These are phyloP conservation scores for Marasmius fiardii DNA, from an alignment of 1,284 basidiomycete genomes.

Conservation along the genomic window DNA sequence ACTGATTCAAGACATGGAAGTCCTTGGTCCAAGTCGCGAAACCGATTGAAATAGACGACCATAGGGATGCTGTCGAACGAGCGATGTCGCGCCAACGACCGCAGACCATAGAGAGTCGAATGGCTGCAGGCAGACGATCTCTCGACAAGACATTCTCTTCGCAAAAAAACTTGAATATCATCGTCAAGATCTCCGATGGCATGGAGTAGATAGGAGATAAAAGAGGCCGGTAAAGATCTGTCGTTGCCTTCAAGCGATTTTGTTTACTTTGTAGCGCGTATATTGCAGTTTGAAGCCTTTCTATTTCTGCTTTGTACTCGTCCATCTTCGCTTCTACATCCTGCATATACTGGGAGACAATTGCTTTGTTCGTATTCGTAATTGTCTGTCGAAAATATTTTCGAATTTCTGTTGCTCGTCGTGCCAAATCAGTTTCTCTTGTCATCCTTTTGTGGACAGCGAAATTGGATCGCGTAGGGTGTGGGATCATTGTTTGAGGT, in stretches of 20 bases:
- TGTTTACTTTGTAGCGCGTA: not conserved
- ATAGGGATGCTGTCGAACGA: not conserved
- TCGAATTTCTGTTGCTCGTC: not conserved
- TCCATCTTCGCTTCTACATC: not conserved
- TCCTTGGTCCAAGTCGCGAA: not conserved
- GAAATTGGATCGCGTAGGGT: not conserved
- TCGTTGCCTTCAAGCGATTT: not conserved
- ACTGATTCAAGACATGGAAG: not conserved
- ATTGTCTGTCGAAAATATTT: not conserved
- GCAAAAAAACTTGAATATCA: not conserved
- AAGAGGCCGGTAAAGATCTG: not conserved
- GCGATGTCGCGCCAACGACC: not conserved
- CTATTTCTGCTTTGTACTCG: not conserved
- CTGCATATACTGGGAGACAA: not conserved
- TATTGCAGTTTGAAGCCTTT: not conserved
- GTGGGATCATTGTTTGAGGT: not conserved
- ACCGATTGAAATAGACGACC: not conserved
- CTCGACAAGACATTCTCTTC: not conserved
- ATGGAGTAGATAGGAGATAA: not conserved
- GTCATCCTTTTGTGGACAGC: constrained; percentile 23
- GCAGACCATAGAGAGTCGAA: not conserved
- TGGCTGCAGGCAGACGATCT: not conserved
- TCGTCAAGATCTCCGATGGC: not conserved
- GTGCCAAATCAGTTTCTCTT: not conserved
- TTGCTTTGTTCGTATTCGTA: not conserved